Percentiles rank a stretch among this genome's conserved stretches.
These are phyloP conservation scores for Dalbergia cultrata DNA, from an alignment of 306 rosid species.

Conservation along the genomic window DNA sequence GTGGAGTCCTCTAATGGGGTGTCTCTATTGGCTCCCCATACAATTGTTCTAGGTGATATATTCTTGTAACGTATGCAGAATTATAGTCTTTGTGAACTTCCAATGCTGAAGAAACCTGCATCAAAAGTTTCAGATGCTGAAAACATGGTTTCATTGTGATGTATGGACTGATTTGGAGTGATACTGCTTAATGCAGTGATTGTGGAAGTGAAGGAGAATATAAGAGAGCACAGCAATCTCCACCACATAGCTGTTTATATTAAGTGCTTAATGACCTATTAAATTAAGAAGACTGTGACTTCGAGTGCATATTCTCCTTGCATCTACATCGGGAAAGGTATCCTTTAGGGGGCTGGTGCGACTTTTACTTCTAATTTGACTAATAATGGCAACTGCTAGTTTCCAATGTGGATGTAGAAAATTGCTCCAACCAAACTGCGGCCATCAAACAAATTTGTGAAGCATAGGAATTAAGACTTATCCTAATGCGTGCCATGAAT, in stretches of 20 bases:
- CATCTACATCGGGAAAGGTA: too few species aligned
- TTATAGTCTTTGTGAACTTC: constrained; percentile 25
- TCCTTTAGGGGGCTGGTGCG: too few species aligned
- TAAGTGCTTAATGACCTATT: neutral
- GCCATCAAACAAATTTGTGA: neutral
- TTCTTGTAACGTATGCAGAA: constrained; percentile 47
- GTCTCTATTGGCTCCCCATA: constrained; percentile 52
- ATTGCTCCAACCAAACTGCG: neutral
- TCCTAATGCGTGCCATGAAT: neutral
- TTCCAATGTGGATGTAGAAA: neutral
- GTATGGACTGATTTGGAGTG: neutral
- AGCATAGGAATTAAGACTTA: neutral
- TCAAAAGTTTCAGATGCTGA: constrained; percentile 23
- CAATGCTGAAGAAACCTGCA: constrained; percentile 49
- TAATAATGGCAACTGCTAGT: neutral
- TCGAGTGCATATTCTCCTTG: neutral
- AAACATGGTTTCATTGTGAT: too few species aligned
- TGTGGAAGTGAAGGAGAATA: neutral
- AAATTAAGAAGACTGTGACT: neutral
- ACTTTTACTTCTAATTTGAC: neutral
- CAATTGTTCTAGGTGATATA: constrained; percentile 41
- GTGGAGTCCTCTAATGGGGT: constrained; percentile 28
- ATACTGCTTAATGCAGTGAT: neutral
- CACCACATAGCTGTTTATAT: neutral
- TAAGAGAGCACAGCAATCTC: neutral